Percentiles rank a stretch among this genome's conserved stretches.
Conservation (phyloP, 202 grass and related monocot genomes). For the Zoysia matrella region DNA sequence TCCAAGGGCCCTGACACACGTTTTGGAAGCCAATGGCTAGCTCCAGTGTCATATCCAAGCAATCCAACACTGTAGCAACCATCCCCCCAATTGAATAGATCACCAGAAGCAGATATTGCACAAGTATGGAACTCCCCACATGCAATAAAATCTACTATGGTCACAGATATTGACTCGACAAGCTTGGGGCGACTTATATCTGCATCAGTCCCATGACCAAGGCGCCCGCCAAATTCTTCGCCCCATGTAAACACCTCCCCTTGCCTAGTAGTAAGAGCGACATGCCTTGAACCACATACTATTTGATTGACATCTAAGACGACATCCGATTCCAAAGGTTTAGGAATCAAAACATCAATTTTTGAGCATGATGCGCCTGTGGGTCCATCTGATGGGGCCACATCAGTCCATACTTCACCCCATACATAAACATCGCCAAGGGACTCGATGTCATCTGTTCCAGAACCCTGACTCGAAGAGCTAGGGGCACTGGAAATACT, state of each 20-base stretch:
- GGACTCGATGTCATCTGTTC: slow-evolving; percentile 86
- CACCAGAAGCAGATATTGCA: slow-evolving; percentile 74
- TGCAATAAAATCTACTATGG: slow-evolving; percentile 78
- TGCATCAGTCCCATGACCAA: slow-evolving; percentile 74
- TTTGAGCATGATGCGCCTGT: slow-evolving; percentile 55
- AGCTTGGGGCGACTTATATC: slow-evolving; percentile 81
- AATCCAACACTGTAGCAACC: slow-evolving; percentile 68
- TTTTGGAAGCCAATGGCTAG: slow-evolving; percentile 80
- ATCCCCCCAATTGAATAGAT: slow-evolving; percentile 89
- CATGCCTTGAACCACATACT: slow-evolving; percentile 76
- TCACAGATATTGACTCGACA: slow-evolving; percentile 71
- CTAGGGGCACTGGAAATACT: slow-evolving; percentile 91
- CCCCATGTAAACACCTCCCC: slow-evolving; percentile 96
- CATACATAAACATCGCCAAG: slow-evolving; percentile 96
- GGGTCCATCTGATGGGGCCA: slow-evolving; percentile 51
- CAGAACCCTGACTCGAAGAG: slow-evolving; percentile 75
- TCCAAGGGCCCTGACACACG: slow-evolving; percentile 76
- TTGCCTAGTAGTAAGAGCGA: slow-evolving; percentile 85
- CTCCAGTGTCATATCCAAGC: slow-evolving; percentile 69
- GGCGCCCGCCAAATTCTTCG: slow-evolving; percentile 71
- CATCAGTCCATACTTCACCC: slow-evolving; percentile 93
- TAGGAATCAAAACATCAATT: slow-evolving; percentile 74
- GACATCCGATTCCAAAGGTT: slow-evolving; percentile 89
- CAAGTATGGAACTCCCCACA: slow-evolving; percentile 93
- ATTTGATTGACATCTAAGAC: slow-evolving; percentile 92